Conservation (phyloP, 257 asterid species). For the Primulina huaijiensis region DNA sequence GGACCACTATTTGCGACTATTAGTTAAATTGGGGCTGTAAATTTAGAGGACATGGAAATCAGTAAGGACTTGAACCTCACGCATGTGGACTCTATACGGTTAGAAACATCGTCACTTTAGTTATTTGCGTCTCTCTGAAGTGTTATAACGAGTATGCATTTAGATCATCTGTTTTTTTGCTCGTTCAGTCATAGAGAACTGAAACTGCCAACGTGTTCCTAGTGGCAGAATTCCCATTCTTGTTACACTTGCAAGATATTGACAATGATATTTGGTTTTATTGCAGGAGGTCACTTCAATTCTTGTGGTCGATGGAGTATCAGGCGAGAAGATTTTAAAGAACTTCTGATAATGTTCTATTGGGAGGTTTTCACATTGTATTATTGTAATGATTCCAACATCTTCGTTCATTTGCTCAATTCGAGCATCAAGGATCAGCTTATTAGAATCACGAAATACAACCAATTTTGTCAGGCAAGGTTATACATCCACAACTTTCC, state of each 20-base stretch:
- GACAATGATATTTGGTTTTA: conserved; percentile 11
- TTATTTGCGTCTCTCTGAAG: not conserved
- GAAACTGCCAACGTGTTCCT: not conserved
- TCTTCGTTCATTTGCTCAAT: conserved; percentile 31
- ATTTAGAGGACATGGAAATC: not conserved
- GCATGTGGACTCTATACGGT: not conserved
- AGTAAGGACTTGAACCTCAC: not conserved
- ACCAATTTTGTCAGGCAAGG: conserved; percentile 13
- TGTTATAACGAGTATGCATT: too few relatives aligned
- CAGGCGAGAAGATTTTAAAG: conserved; percentile 64
- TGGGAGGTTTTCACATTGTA: conserved; percentile 27
- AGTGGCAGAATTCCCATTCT: not conserved
- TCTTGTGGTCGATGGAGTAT: conserved; percentile 76
- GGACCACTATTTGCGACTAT: not conserved
- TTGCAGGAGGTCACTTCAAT: conserved; percentile 83
- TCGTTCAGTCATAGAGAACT: not conserved
- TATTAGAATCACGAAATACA: conserved; percentile 23
- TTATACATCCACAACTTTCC: not conserved
- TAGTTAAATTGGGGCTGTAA: not conserved
- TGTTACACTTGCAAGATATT: not conserved
- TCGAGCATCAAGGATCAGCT: conserved; percentile 27
- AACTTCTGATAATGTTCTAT: conserved; percentile 40
- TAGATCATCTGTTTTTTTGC: not conserved
- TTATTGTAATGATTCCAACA: conserved; percentile 3
- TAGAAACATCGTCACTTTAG: not conserved